Conservation (phyloP, 1,284 basidiomycete genomes). For the Leccinum huronense region DNA sequence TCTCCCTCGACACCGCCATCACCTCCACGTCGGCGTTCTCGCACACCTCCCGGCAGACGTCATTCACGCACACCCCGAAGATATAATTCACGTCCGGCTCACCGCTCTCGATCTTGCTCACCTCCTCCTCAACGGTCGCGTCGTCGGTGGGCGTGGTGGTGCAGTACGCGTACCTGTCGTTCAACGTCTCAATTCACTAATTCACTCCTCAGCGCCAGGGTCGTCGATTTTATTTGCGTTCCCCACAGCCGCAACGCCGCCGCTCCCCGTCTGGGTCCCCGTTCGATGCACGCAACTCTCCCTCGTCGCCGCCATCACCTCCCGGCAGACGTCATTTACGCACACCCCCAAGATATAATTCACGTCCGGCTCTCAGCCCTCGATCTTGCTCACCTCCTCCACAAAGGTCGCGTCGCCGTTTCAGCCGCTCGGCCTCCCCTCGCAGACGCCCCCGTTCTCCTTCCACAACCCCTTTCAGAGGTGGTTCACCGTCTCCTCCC, state of each 20-base stretch:
- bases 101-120: slow-evolving; percentile 32
- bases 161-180: slow-evolving; percentile 31
- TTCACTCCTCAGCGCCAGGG: slow-evolving; percentile 31
- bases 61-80: slow-evolving; percentile 17
- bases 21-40: slow-evolving; percentile 33
- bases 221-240: slow-evolving; percentile 42
- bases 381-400: slow-evolving; percentile 23
- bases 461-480: slow-evolving; percentile 33
- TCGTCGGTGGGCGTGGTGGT: slow-evolving; percentile 40
- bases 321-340: slow-evolving; percentile 38
- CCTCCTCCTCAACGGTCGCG: slow-evolving; percentile 31
- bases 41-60: slow-evolving; percentile 16
- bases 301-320: slow-evolving; percentile 41
- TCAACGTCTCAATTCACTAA: slow-evolving; percentile 11
- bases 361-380: slow-evolving; percentile 28
- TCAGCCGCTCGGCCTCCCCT: slow-evolving; percentile 35
- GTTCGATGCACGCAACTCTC: slow-evolving; percentile 41
- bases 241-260: slow-evolving; percentile 35
- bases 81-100: slow-evolving; percentile 22
- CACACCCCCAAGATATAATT: slow-evolving; percentile 25
- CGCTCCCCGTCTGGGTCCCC: slow-evolving; percentile 27
- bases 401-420: slow-evolving; percentile 28
- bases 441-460: slow-evolving; percentile 37
- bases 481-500: slow-evolving; percentile 39
- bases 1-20: slow-evolving; percentile 45